Conservation (phyloP, 352 stramenopile species). For the Chrysophaeum taylorii region DNA sequence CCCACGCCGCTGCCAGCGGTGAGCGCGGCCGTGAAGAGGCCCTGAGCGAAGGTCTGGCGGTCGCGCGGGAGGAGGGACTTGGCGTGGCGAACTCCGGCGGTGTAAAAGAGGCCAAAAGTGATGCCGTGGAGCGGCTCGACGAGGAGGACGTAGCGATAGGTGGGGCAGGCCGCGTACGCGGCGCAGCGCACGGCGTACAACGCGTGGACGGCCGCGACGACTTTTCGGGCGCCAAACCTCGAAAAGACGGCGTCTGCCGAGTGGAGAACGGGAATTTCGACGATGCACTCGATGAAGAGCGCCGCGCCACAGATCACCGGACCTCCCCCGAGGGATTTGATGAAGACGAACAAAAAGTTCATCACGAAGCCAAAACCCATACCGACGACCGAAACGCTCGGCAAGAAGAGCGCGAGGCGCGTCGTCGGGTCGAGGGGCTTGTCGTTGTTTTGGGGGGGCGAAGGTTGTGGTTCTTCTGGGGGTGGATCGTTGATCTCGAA, state of each 20-base stretch:
- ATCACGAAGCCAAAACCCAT: constrained; percentile 5
- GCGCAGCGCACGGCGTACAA: constrained; percentile 3
- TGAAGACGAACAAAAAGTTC: constrained; percentile 13
- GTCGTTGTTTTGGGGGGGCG: neutral
- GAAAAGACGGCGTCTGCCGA: neutral
- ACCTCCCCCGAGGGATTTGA: neutral
- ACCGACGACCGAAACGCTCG: neutral
- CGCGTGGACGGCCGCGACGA: neutral
- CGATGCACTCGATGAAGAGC: constrained; percentile 4
- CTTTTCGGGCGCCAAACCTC: neutral
- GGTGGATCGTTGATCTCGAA: neutral
- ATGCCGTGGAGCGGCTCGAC: constrained; percentile 10
- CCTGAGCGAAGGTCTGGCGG: neutral
- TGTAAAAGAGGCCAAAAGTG: constrained; percentile 14
- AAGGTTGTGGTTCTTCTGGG: neutral
- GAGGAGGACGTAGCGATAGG: no score
- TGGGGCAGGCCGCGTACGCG: neutral
- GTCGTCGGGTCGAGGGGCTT: neutral
- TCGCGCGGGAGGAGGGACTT: neutral
- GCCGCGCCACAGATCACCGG: neutral
- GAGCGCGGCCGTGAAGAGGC: neutral
- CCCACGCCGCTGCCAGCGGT: neutral
- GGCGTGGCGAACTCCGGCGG: neutral
- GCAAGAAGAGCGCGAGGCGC: neutral
- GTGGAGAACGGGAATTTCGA: neutral